Evolutionary conservation across 805 yeast genomes (phyloP).

Genomic region (Hanseniaspora valbyensis): DNA sequence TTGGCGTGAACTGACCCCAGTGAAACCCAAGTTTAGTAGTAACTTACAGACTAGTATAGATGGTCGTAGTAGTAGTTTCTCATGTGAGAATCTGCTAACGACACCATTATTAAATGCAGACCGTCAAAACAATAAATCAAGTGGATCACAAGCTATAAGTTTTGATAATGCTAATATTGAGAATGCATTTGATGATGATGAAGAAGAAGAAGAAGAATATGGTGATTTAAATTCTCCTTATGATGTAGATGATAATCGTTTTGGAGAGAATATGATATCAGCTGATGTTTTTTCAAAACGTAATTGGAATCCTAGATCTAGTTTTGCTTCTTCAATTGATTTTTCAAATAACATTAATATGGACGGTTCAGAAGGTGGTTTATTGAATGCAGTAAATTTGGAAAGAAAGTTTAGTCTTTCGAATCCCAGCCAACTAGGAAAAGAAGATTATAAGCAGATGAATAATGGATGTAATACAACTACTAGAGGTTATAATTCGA

Average conservation of each 20-base stretch:
- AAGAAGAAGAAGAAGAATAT: too few species aligned
- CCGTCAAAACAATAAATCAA: not conserved
- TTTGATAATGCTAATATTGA: not conserved
- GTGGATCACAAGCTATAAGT: not conserved
- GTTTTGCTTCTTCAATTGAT: conserved; percentile 7
- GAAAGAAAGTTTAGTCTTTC: not conserved
- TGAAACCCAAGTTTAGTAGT: not conserved
- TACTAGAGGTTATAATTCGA: not conserved
- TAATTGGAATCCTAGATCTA: conserved; percentile 6
- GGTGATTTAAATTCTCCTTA: not conserved
- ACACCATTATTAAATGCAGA: not conserved
- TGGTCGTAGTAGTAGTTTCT: not conserved
- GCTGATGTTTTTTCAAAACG: not conserved
- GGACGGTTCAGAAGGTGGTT: not conserved
- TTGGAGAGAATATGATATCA: not conserved
- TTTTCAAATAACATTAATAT: not conserved
- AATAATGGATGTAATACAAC: not conserved
- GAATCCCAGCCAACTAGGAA: not conserved
- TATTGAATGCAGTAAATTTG: not conserved
- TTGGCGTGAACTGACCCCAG: conserved; percentile 4
- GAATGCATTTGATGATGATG: not conserved
- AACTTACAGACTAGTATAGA: not conserved
- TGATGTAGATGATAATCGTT: not conserved
- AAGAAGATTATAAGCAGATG: not conserved
- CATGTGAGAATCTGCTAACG: not conserved